Evolutionary conservation across 2,329 filamentous ascomycete species (phyloP), one percentile per base, ranked within the genome.

Genomic region (Colletotrichum caudatum): DNA sequence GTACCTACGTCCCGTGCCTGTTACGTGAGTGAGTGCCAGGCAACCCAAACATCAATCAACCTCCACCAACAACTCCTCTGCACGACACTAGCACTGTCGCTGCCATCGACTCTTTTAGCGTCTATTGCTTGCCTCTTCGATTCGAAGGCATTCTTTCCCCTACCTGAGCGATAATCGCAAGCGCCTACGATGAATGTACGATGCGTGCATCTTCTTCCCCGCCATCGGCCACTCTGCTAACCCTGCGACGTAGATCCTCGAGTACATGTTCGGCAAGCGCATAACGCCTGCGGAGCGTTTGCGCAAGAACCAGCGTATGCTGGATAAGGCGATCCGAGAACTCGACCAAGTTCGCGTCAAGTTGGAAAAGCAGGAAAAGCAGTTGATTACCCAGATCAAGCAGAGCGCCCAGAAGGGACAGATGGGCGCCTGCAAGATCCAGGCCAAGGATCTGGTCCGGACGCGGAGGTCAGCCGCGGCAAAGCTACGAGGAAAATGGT

Each of bases 261-360:
- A 99, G 89, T 99, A 96, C 95, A 95, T 95, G 50, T 99, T 99
- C 80, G 96, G 96, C 76, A 98, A 98, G 89, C 96, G 96, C 83
- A 97, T 98, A 90, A 99, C 96, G 87, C 95, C 96, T 5, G 94
- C 94, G 33, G 93, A 96, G 88, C 92, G 93, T 81, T 87, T 95
- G 81, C 91, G 93, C 82, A 95, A 95, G 87, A 97, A 99, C 83
- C 96, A 98, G 84, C 91, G 96, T 77, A 94, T 96, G 76, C 91
- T 99, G 74, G 96, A 99, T 83, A 97, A 98, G 86, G 97, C 96
- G 14, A 96, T 98, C 79, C 91, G 96, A 76, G 96, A 99, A 82
- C 89, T 99, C 64, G 96, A 99, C 79, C 92, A 97, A 74, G 95
- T 98, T 81, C 90, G 96, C 69, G 91, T 95, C 75, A 99, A 99